Percentiles rank a stretch among this genome's conserved stretches.
phyloP scores from a whole-genome alignment of 495 filamentous ascomycete genomes.

The Penicillium arizonense region DNA sequence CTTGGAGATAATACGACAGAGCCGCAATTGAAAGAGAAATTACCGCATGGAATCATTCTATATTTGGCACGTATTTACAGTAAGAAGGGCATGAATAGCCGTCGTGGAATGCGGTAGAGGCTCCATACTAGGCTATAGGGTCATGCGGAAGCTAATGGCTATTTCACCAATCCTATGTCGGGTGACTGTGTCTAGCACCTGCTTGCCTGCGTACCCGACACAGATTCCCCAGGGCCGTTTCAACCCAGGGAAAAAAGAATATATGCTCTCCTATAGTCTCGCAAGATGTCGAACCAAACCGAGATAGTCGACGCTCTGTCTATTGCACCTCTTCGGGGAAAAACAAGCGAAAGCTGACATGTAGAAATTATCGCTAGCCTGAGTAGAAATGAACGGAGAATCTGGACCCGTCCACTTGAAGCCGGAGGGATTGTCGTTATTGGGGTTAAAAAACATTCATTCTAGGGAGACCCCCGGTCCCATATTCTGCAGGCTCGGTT shows the following conservation, averaged over 20 bases:
- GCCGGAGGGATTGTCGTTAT: neutral
- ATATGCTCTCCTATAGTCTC: too few relatives aligned
- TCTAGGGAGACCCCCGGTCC: neutral
- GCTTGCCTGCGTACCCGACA: too few relatives aligned
- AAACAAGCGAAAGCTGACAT: neutral
- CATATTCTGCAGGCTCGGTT: neutral
- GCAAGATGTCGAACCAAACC: too few relatives aligned
- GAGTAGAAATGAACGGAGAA: too few relatives aligned
- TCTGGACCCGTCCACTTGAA: neutral
- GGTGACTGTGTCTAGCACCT: too few relatives aligned
- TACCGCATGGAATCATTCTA: neutral
- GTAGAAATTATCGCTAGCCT: neutral
- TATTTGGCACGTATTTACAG: too few relatives aligned
- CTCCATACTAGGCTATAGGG: neutral
- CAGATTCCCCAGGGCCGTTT: too few relatives aligned
- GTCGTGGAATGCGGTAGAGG: neutral
- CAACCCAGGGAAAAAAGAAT: too few relatives aligned
- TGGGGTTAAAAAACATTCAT: slow-evolving; percentile 3
- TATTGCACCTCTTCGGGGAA: neutral
- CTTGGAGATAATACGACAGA: neutral
- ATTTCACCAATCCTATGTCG: too few relatives aligned
- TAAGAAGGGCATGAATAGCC: too few relatives aligned
- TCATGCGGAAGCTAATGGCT: too few relatives aligned
- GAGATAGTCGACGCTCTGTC: neutral
- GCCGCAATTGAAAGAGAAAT: neutral